Evolutionary conservation across 2,329 filamentous ascomycete species (phyloP), one percentile per base, ranked within the genome.

Genomic region (Phialemoniopsis sp.): DNA sequence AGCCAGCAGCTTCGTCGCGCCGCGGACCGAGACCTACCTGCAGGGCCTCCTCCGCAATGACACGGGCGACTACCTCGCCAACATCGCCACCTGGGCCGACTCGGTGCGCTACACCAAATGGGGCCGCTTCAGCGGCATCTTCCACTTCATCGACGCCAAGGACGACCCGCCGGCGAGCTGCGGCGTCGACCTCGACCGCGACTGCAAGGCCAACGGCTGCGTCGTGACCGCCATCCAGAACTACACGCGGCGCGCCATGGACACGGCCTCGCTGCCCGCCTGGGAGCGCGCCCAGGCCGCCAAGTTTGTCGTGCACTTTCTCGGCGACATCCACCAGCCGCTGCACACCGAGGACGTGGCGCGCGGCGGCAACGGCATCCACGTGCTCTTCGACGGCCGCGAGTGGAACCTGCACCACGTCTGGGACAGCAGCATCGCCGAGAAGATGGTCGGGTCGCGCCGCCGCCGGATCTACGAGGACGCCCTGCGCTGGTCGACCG

Each of bases 391-490:
- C 62, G 67, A 79, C 18, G 72, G 70, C 4, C 57, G 60, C 21
- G 58, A 66, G 19, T 70, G 76, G 40, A 89, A 89, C 54, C 68
- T 89, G 32, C 85, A 89, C 53, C 73, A 82, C 42, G 76, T 87
- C 13, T 89, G 85, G 85, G 85, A 89, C 54, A 78, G 74, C 38
- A 76, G 73, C 48, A 87, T 88, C 45, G 72, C 78, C 1, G 81
- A 85, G 61, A 76, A 81, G 53, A 62, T 77, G 51, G 65, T 83
- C 2, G 81, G 81, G 3, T 76, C 71, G n/a, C 55, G 65, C 32
- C 62, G 66, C 30, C 68, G 76, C 53, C 58, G 66, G 60, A 57
- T 72, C 1, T 78, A 73, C 42, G 56, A 59, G 5, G 63, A 71
- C 34, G 80, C 78, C 2, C 57, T 64, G 37, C 56, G 55, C 32